Conservation (phyloP, 129 eudicot genomes). For the carrot (Daucus carota) region DNA sequence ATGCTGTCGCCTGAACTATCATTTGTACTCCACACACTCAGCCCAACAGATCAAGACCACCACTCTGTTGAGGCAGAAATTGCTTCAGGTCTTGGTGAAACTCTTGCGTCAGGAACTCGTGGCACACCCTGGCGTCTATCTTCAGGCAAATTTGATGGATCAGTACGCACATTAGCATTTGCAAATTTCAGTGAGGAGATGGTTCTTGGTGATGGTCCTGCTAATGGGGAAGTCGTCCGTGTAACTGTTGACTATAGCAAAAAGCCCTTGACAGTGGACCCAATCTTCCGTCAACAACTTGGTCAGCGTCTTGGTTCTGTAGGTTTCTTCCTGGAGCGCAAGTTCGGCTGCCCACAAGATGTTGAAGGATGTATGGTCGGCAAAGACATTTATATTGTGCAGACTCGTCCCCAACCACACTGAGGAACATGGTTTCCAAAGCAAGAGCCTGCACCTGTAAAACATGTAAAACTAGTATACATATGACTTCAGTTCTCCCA, state of each 20-base stretch:
- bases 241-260: slow-evolving; percentile 77
- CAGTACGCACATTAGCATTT: slow-evolving; percentile 65
- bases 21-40: slow-evolving; percentile 77
- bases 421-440: slow-evolving; percentile 6
- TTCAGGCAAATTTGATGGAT: slow-evolving; percentile 64
- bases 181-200: slow-evolving; percentile 91
- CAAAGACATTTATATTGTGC: slow-evolving; percentile 63
- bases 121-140: slow-evolving; percentile 94
- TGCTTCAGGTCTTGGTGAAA: slow-evolving; percentile 91
- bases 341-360: slow-evolving; percentile 79
- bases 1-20: slow-evolving; percentile 88
- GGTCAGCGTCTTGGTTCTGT: slow-evolving; percentile 79
- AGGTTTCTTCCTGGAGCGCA: slow-evolving; percentile 71
- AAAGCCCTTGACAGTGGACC: slow-evolving; percentile 73
- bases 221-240: slow-evolving; percentile 63
- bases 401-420: slow-evolving; percentile 83
- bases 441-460: neutral
- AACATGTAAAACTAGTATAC: neutral
- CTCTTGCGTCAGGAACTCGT: slow-evolving; percentile 75
- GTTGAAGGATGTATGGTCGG: slow-evolving; percentile 94
- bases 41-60: slow-evolving; percentile 65
- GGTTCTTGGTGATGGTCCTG: slow-evolving; percentile 50
- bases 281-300: slow-evolving; percentile 61
- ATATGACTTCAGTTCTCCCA: neutral
- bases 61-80: slow-evolving; percentile 70